Evolutionary conservation across 2,329 filamentous ascomycete species (phyloP), one percentile per base, ranked within the genome.

Genomic region (Claviceps capensis): DNA sequence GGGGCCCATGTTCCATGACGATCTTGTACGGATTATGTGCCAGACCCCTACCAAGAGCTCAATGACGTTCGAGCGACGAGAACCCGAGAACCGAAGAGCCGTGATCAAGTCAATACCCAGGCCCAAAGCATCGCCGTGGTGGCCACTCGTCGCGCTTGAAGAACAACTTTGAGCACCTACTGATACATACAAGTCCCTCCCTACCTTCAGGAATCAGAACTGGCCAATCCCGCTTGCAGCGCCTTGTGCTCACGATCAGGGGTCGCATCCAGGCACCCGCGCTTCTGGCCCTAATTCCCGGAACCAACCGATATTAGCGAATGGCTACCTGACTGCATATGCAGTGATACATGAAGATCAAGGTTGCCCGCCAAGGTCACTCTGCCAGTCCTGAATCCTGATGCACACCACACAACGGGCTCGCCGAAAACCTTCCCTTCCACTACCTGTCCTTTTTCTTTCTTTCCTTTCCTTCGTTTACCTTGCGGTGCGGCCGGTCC

Each of bases 241-340:
- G 44, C 26, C 47, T 45, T 51, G 47, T 47, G 42, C 46, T 44
- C n/a, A 47, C 23, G n/a, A 34, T 34, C 30, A 34, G 30, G 30
- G 30, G 45, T 46, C 38, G 37, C 40, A 52, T 46, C 26, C 7
- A 43, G 30, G 23, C 34, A 34, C 30, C 37, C 17, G 8, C 44
- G 50, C 43, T 37, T 19, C 26, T 26, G 6, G 16, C 5, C 49
- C 40, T 54, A 49, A 52, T 54, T 49, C 51, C 52, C 52, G 52
- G 22, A 54, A 49, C 52, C 46, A 43, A 43, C 49, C 52, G 45
- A 34, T 34, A 11, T 34, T 34, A 34, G 30, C 30, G 52, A 52
- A 14, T 37, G 40, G 16, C 47, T 36, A 34, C 11, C 41, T 43
- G 14, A 9, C 17, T 22, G 11, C 22, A 19, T 22, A 43, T 43